Base-by-base conservation (phyloP, 1,139 yeast species). In the Saccharomyces pastorianus region DNA sequence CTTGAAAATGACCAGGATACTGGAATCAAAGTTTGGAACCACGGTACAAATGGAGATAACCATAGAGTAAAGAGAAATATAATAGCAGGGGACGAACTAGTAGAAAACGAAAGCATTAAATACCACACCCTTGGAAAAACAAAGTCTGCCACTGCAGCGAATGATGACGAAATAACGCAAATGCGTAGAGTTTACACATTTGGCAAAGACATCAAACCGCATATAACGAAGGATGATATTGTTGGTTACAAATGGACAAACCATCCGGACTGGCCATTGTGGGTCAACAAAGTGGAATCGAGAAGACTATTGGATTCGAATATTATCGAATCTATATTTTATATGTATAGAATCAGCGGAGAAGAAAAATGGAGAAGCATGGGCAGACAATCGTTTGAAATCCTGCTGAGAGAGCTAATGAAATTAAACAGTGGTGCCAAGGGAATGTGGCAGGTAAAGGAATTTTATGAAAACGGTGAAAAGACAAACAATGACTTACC, bases 281-380 rank as follows among this genome's bases (percentile, higher is more conserved):
- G 72, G 70, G 56, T 68, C 9, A 70, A 74, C 51, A 59, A 64
- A 2, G 64, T 76, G 60, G 83, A 80, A 56, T 74, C 79, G 41
- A 77, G 77, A 54, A 84, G 81, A 63, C 70, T 83, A 51, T 78
- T 87, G 58, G 76, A 91, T 50, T 93, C 95, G 0, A 90, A 85
- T 64, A 82, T 89, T 0, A 83, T 87, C 29, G 95, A 87, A 65
- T 82, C 90, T 0, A 76, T 88, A 28, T 85, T 83, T 68, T 83
- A 83, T 69, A 76, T 86, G 75, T 86, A 84, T 68, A 76, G 93
- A 62, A 73, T 85, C 57, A 86, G 93, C 0, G 93, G 91, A 4
- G 90, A 87, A 61, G 70, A 70, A 8, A 76, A 76, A 64, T 88
- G 89, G 81, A 81, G 90, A 62, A 76, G 80, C 49, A 78, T 80